These are phyloP conservation scores for Pelagomonas calceolata DNA, from an alignment of 108 stramenopile species.

Conservation along the genomic window DNA sequence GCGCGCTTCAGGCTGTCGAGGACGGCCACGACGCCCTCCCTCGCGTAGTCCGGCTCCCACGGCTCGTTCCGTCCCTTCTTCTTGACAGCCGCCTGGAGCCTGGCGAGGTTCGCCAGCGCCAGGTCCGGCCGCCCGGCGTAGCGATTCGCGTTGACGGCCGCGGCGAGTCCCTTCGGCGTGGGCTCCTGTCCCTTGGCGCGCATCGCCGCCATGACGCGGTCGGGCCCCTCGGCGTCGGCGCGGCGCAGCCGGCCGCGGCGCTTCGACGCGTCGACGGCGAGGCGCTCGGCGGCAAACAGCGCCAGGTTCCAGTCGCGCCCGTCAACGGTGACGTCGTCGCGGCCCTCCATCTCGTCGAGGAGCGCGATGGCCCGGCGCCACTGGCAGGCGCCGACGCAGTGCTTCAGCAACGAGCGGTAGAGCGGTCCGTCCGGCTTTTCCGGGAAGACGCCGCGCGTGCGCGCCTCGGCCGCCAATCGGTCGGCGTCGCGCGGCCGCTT, in stretches of 20 bases:
- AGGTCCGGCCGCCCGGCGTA: not conserved
- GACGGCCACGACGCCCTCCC: not conserved
- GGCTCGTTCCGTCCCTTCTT: not conserved
- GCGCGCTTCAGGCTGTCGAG: not conserved
- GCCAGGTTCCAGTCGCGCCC: not conserved
- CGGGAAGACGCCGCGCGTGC: not conserved
- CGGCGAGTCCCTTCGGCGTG: not conserved
- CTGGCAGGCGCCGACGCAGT: not conserved
- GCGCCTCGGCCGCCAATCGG: not conserved
- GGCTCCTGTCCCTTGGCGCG: not conserved
- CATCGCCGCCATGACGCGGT: not conserved
- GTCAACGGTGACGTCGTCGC: not conserved
- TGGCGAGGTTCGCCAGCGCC: not conserved
- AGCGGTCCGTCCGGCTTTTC: not conserved
- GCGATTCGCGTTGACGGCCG: not conserved
- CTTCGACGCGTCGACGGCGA: not conserved
- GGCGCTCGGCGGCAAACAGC: not conserved
- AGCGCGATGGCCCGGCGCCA: not conserved
- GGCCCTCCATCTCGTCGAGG: not conserved
- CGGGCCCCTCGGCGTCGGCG: not conserved
- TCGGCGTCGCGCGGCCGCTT: not conserved
- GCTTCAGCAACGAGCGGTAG: not conserved
- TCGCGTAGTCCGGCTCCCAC: not conserved
- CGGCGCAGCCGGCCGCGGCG: no score
- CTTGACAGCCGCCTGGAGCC: not conserved